These are phyloP conservation scores for Wickerhamiella qilinensis DNA, from an alignment of 805 yeast genomes.

Conservation along the genomic window DNA sequence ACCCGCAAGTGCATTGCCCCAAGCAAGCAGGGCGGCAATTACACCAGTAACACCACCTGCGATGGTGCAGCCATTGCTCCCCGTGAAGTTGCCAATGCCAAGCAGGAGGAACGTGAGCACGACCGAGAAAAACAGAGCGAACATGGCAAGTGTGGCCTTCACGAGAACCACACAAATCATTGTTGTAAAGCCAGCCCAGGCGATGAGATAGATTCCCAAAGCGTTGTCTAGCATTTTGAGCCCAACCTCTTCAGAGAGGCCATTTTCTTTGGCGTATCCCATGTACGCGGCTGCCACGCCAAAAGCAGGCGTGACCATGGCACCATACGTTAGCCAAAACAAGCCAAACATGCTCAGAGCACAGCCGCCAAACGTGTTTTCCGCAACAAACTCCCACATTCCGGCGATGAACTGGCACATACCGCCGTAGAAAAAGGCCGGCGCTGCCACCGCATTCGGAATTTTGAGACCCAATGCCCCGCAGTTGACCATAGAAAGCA, in stretches of 20 bases:
- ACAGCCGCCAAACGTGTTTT: conserved; percentile 51
- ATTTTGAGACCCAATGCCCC: conserved; percentile 40
- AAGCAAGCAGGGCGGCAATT: conserved; percentile 39
- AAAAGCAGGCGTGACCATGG: conserved; percentile 35
- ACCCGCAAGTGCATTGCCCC: conserved; percentile 51
- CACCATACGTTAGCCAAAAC: conserved; percentile 52
- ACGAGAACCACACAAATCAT: neutral
- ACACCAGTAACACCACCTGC: conserved; percentile 54
- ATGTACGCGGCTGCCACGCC: conserved; percentile 28
- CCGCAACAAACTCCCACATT: conserved; percentile 49
- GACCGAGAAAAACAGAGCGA: neutral
- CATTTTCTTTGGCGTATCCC: neutral
- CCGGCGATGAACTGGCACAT: conserved; percentile 45
- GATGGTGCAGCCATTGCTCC: conserved; percentile 25
- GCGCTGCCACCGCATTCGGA: conserved; percentile 40
- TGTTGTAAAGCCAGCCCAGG: neutral
- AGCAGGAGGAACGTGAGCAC: neutral
- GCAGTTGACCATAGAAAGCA: conserved; percentile 35
- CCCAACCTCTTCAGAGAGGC: neutral
- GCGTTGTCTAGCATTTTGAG: neutral
- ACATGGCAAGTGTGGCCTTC: neutral
- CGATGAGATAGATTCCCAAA: neutral
- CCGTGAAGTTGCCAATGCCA: conserved; percentile 20
- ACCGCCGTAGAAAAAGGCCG: conserved; percentile 51
- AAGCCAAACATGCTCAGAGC: conserved; percentile 31